Conservation (phyloP, 2,329 filamentous ascomycete species). For the Tolypocladium ophioglossoides region DNA sequence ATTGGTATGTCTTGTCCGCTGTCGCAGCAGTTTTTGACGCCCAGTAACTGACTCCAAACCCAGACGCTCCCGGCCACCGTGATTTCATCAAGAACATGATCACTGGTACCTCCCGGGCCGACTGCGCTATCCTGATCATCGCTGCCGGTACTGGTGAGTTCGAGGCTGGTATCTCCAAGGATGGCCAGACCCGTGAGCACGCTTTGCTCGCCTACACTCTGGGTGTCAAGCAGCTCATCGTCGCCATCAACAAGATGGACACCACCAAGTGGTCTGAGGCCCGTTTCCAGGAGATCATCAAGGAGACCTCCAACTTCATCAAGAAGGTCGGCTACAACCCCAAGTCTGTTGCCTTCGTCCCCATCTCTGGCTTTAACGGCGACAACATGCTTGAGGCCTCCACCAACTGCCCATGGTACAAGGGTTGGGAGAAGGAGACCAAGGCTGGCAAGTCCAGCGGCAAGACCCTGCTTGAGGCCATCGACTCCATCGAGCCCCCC, state of each 20-base stretch:
- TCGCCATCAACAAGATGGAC: conserved; percentile 99
- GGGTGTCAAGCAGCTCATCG: conserved; percentile 99
- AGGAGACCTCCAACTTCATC: conserved; percentile 99
- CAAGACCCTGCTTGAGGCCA: conserved; percentile 99
- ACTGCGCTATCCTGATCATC: conserved; percentile 99
- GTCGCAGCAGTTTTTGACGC: background rate
- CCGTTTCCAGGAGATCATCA: conserved; percentile 98
- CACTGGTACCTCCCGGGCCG: conserved; percentile 99
- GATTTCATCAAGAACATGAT: conserved; percentile 99
- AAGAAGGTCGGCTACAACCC: conserved; percentile 99
- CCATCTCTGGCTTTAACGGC: conserved; percentile 99
- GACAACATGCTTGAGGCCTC: conserved; percentile 97
- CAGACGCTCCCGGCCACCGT: conserved; percentile 97
- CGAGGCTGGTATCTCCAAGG: conserved; percentile 99
- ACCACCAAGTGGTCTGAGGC: conserved; percentile 96
- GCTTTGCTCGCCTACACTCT: conserved; percentile 99
- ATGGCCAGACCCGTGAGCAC: conserved; percentile 99
- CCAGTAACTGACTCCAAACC: conserved; percentile 2
- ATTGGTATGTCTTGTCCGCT: conserved; percentile 57
- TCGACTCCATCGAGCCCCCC: conserved; percentile 89
- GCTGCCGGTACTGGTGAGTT: conserved; percentile 99
- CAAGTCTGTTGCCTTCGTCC: conserved; percentile 96
- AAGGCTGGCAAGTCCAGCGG: conserved; percentile 79
- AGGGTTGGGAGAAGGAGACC: conserved; percentile 97
- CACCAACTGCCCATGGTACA: conserved; percentile 99